Base-by-base conservation (phyloP, 2,329 filamentous ascomycete species). In the Truncatella angustata region DNA sequence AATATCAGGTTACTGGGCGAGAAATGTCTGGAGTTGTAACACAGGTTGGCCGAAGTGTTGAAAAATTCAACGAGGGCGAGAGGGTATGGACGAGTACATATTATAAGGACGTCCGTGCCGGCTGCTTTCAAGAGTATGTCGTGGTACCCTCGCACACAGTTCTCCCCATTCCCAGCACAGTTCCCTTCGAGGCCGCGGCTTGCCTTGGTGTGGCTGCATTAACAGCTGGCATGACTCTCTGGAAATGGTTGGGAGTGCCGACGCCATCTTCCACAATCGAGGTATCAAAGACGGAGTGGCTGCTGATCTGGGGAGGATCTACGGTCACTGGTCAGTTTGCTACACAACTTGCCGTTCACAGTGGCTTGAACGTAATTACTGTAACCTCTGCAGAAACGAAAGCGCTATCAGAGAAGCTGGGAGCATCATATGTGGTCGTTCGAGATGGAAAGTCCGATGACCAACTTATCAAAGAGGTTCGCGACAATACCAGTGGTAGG, bases 51-150 rank as follows among this genome's bases (percentile, higher is more conserved):
- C 53, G 58, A 12, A 49, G 50, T 21, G 65, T 69, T n/a, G 54
- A 36, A 7, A 34, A 44, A 9, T 56, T 65, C 23, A 56, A 58
- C 16, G 49, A 57, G n/a, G 66, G 65, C 10, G 63, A 69, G 28
- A 54, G 49, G 10, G 65, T 66, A 5, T 67, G 65, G 68, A 71
- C 64, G 30, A 71, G 70, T 50, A 73, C 69, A 45, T 73, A 75
- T 56, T 75, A 75, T 55, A 63, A 67, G 40, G 71, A 75, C 49
- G 55, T 66, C 5, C 62, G 71, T 40, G 70, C 72, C 30, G 72
- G 71, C 23, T 73, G 70, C 54, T 75, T 73, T 54, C 72, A 75
- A 57, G 62, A 74, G 36, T 68, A 63, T 49, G 70, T 73, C 14
- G 66, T 70, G n/a, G 70, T 72, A 2, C 70, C 70, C 5, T 58